Conservation (phyloP, 768 basidiomycete species). For the Pleurotus salmoneostramineus region DNA sequence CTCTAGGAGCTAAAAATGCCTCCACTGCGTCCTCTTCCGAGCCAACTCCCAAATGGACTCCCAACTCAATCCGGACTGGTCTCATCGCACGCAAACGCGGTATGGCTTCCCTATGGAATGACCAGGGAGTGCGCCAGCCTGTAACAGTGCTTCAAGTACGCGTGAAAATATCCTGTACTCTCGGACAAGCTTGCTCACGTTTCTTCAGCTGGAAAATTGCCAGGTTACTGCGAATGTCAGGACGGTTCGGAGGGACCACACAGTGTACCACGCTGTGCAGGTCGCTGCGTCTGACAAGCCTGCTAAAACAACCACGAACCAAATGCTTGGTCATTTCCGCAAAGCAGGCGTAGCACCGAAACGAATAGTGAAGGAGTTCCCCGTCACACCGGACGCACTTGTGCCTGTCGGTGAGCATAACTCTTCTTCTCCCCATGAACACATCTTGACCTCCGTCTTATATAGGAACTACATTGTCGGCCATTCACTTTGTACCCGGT, state of each 20-base stretch:
- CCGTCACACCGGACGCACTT: conserved; percentile 85
- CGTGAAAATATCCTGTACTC: conserved; percentile 1
- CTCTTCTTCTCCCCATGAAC: not conserved
- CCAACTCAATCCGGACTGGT: conserved; percentile 84
- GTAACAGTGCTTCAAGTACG: conserved; percentile 93
- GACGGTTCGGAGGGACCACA: conserved; percentile 58
- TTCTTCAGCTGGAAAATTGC: conserved; percentile 72
- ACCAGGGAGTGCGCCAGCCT: conserved; percentile 81
- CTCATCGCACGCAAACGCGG: conserved; percentile 93
- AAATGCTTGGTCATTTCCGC: conserved; percentile 87
- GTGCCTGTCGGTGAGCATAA: conserved; percentile 76
- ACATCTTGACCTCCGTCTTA: not conserved
- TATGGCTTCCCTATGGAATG: conserved; percentile 92
- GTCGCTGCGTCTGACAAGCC: conserved; percentile 80
- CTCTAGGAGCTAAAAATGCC: conserved; percentile 29
- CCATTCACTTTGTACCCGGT: conserved; percentile 94
- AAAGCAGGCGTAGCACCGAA: conserved; percentile 83
- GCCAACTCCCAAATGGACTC: conserved; percentile 66
- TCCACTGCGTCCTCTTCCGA: conserved; percentile 20
- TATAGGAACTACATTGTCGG: conserved; percentile 83
- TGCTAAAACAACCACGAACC: conserved; percentile 65
- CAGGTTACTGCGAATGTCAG: conserved; percentile 82
- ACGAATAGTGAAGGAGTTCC: conserved; percentile 82
- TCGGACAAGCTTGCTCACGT: not conserved
- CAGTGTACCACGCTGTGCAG: conserved; percentile 89